A percentile compares a stretch with the other conserved stretches of the same genome.
Evolutionary conservation across 1,139 yeast genomes (phyloP).

Genomic region (Suhomyces chickasaworum): DNA sequence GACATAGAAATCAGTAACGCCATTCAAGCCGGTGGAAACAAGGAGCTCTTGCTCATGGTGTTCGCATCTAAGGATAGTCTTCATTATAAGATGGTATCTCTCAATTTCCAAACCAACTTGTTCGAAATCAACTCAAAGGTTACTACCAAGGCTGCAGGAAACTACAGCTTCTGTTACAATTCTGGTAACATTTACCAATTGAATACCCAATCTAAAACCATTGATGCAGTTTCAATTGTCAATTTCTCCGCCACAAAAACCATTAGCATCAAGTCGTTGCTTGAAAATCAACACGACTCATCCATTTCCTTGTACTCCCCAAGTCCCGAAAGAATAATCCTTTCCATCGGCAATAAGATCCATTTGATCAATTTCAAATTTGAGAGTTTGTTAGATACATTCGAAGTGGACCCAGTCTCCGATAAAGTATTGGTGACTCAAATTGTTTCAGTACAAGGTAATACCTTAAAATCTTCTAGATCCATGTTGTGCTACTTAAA

Average conservation of each 20-base stretch:
- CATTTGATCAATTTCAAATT: conserved; percentile 48
- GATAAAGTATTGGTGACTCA: conserved; percentile 35
- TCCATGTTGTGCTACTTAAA: conserved; percentile 48
- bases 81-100: conserved; percentile 27
- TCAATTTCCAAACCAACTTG: conserved; percentile 22
- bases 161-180: conserved; percentile 26
- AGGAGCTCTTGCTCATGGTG: conserved; percentile 30
- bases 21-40: conserved; percentile 17
- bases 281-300: conserved; percentile 16
- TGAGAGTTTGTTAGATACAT: conserved; percentile 45
- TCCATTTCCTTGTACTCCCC: conserved; percentile 35
- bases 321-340: conserved; percentile 48
- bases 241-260: conserved; percentile 26
- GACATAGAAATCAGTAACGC: conserved; percentile 17
- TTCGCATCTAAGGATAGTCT: conserved; percentile 18
- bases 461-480: conserved; percentile 38
- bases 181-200: conserved; percentile 33
- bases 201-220: conserved; percentile 18
- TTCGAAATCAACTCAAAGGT: conserved; percentile 22
- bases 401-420: conserved; percentile 20
- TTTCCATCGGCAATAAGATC: conserved; percentile 42
- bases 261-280: conserved; percentile 25
- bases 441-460: conserved; percentile 47
- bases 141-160: conserved; percentile 5
- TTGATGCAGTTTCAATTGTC: conserved; percentile 25